Evolutionary conservation across 768 basidiomycete genomes (phyloP), one percentile per base, ranked within the genome.

Genomic region (Hemileccinum impolitum): DNA sequence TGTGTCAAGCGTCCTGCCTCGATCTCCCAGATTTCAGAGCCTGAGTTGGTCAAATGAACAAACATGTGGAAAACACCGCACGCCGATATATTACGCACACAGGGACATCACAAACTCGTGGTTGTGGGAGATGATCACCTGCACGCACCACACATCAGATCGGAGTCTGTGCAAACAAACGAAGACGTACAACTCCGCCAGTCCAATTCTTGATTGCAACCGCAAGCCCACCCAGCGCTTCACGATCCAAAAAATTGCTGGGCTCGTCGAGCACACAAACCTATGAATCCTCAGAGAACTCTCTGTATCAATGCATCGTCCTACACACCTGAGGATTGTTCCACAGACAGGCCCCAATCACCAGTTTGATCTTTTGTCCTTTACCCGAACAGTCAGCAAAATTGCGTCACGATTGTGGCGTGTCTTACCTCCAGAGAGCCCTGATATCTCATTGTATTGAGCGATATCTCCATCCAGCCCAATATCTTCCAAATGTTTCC

Each of bases 41-140:
- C 89, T 89, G 48, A 43, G 37, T 46, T 45, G 43, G 51, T 48
- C 31, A 36, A 44, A 55, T 62, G 40, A 59, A 58, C 47, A 30
- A 31, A 44, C 51, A 47, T 54, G 38, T 35, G 53, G 62, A 51
- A 43, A 43, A 52, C 38, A 19, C 43, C 36, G 36, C 26, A 13
- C 39, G 40, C 40, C 48, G 48, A 47, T 21, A 21, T 45, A 45
- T 56, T 19, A 76, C 86, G 65, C 64, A 90, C 89, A 90, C 43
- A 93, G 73, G 12, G 90, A 84, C 31, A 79, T 74, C 13, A 93
- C 87, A 56, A 92, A 94, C 73, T 93, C 90, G 57, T 84, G 75
- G 70, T 95, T 95, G 75, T 96, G 95, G 28, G 93, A 96, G 66
- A 97, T 97, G 73, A 96, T 96, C 62, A 93, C 84, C 86, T 88